Percentiles rank a stretch among this genome's conserved stretches.
These are phyloP conservation scores for Solidago caesia DNA, from an alignment of 129 eudicot genomes.

Conservation along the genomic window DNA sequence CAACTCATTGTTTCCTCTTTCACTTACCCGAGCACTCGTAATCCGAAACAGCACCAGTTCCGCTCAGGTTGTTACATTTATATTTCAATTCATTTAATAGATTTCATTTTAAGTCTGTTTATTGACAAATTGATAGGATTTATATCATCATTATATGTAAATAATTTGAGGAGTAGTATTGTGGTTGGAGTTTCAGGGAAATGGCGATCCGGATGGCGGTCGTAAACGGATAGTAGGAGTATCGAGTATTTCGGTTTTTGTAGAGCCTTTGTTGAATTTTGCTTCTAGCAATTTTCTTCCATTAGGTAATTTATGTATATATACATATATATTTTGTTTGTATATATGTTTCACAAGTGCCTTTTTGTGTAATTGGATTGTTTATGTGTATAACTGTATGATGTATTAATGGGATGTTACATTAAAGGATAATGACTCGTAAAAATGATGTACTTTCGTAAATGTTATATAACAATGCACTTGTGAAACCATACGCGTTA, in stretches of 20 bases:
- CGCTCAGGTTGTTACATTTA: slow-evolving; percentile 40
- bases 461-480: too few relatives aligned
- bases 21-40: slow-evolving; percentile 26
- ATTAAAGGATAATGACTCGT: background rate
- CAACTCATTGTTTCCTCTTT: slow-evolving; percentile 25
- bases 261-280: slow-evolving; percentile 46
- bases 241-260: slow-evolving; percentile 28
- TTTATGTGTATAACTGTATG: background rate
- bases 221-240: background rate
- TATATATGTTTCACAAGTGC: too few relatives aligned
- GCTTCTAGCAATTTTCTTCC: slow-evolving; percentile 69
- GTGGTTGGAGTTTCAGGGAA: slow-evolving; percentile 46
- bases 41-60: slow-evolving; percentile 41
- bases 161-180: slow-evolving; percentile 21
- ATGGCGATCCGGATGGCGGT: slow-evolving; percentile 29
- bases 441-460: too few relatives aligned
- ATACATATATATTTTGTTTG: background rate
- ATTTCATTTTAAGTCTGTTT: background rate
- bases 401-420: background rate
- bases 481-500: too few relatives aligned
- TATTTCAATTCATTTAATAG: background rate
- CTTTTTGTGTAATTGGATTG: slow-evolving; percentile 1
- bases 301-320: slow-evolving; percentile 44
- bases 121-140: slow-evolving; percentile 15
- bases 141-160: background rate